Evolutionary conservation across 1,139 yeast species (phyloP), one percentile per base, ranked within the genome.

Genomic region (Saccharomycopsis hybrid): DNA sequence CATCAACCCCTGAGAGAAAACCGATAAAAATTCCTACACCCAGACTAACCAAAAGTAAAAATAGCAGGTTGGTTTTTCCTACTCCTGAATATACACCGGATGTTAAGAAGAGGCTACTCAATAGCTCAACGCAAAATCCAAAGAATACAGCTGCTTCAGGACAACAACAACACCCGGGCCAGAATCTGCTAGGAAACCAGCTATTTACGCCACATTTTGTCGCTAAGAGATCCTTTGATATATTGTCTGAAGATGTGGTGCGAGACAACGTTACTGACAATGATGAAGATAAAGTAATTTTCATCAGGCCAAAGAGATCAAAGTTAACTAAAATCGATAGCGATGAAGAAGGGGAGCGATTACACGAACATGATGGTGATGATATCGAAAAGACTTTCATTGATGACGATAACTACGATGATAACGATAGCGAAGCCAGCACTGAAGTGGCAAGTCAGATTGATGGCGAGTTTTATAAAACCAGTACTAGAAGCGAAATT

Each of bases 61-160:
- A 18, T 18, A 18, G 18, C 18, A 18, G 18, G 18, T 18, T 18
- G 18, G 27, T 47, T 8, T 40, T 41, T 28, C 52, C 53, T 3
- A 50, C 53, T 25, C 53, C 53, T 5, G 51, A 40, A 11, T 30
- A 43, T 11, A 50, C 53, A 7, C 53, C 53, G 5, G 50, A 32
- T 25, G 25, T 28, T 9, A 36, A 18, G 18, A 18, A 18, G 18
- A 18, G 18, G 18, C 18, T 18, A 18, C 18, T 18, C 18, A 36
- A 18, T 27, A 43, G 31, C 5, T 39, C 18, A 32, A 5, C 4
- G n/a, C 24, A 30, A 7, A 11, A 25, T 11, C 25, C n/a, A 13
- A 4, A 42, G 25, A 5, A 46, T n/a, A 5, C 18, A 24, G 9
- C 11, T 7, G 18, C 18, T 18, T 18, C 18, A 18, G 18, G 18